A percentile compares a stretch with the other conserved stretches of the same genome.
phyloP scores from a whole-genome alignment of 306 rosid genomes.

The Dalbergia cultrata region DNA sequence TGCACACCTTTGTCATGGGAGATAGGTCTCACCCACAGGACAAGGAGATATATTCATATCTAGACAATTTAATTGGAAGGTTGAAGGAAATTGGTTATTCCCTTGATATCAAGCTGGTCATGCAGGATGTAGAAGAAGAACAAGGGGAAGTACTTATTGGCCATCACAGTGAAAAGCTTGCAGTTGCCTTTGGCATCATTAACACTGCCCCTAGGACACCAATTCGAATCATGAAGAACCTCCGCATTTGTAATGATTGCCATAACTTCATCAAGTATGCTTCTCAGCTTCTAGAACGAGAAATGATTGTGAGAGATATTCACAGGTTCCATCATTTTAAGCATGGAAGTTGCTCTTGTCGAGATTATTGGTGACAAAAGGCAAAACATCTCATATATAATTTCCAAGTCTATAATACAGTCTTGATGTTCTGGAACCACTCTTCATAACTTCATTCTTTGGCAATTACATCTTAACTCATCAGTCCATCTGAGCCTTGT shows the following conservation, averaged over 20 bases:
- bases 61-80: conserved; percentile 67
- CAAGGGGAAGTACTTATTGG: conserved; percentile 72
- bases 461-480: conserved; percentile 30
- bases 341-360: conserved; percentile 74
- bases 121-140: conserved; percentile 87
- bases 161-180: conserved; percentile 86
- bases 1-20: conserved; percentile 68
- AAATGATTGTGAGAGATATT: conserved; percentile 74
- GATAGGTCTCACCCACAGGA: conserved; percentile 69
- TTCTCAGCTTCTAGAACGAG: conserved; percentile 73
- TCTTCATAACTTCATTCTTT: conserved; percentile 35
- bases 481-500: conserved; percentile 28
- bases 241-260: conserved; percentile 73
- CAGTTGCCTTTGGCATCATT: conserved; percentile 66
- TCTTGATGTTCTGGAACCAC: conserved; percentile 19
- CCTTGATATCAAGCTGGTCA: conserved; percentile 57
- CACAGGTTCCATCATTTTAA: conserved; percentile 78
- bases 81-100: conserved; percentile 82
- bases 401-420: conserved; percentile 20
- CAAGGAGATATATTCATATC: conserved; percentile 61
- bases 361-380: conserved; percentile 78
- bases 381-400: neutral
- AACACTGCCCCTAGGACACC: conserved; percentile 58
- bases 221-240: conserved; percentile 77
- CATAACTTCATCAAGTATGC: conserved; percentile 76